A percentile compares a stretch with the other conserved stretches of the same genome.
Evolutionary conservation across 2,329 filamentous ascomycete species (phyloP).

Genomic region (Escovopsis sp.): DNA sequence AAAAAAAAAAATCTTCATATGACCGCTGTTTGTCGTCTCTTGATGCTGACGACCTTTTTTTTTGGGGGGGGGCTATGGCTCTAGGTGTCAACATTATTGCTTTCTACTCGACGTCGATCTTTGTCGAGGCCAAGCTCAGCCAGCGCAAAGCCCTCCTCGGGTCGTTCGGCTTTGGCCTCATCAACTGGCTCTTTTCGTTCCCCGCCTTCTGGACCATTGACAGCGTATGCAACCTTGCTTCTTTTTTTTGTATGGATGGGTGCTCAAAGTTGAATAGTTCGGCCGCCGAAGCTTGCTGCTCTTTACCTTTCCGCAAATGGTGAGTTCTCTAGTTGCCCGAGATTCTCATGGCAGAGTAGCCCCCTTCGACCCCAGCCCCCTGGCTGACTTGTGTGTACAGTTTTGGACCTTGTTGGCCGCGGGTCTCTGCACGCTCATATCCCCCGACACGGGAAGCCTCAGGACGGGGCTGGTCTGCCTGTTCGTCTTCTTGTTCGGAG

Average conservation of each 20-base stretch:
- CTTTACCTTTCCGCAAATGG: conserved; percentile 54
- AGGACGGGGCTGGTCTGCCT: conserved; percentile 41
- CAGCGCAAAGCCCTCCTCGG: conserved; percentile 37
- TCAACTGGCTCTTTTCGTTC: conserved; percentile 53
- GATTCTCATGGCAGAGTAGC: background rate
- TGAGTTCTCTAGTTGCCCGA: conserved; percentile 9
- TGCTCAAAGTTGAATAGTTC: conserved; percentile 20
- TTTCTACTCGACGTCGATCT: conserved; percentile 56
- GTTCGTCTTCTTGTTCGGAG: conserved; percentile 49
- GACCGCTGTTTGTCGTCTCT: too few relatives aligned
- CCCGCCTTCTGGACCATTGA: conserved; percentile 54
- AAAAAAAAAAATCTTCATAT: too few relatives aligned
- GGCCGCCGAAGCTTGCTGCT: conserved; percentile 47
- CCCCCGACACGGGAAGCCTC: conserved; percentile 20
- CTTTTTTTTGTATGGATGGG: background rate
- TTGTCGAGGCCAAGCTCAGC: conserved; percentile 39
- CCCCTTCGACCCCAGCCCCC: too few relatives aligned
- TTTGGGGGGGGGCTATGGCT: too few relatives aligned
- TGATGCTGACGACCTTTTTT: too few relatives aligned
- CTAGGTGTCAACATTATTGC: conserved; percentile 50
- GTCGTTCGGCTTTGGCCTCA: conserved; percentile 34
- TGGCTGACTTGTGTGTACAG: background rate
- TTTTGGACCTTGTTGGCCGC: conserved; percentile 37
- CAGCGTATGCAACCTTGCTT: conserved; percentile 21
- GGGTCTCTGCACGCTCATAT: conserved; percentile 24